Base-by-base conservation (phyloP, 176 grass and related monocot genomes). In the Ampelocalamus luodianensis region DNA sequence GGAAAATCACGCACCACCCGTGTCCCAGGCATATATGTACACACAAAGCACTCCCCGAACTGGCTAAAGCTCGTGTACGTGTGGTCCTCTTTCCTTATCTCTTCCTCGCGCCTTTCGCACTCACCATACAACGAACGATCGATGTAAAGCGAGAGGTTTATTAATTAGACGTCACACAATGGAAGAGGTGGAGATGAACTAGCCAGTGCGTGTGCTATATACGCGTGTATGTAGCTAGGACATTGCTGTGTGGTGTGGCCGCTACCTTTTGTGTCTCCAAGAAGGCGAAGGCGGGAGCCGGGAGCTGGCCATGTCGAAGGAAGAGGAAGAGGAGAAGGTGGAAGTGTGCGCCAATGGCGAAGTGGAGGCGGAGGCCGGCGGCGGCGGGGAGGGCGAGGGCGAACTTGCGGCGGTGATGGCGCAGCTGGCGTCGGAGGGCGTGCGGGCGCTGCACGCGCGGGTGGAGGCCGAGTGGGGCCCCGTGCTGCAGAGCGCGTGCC, bases 81-180 rank as follows among this genome's bases (percentile, higher is more conserved):
- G 96, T 95, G 93, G 96, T 86, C 91, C 88, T 94, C 73, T 92
- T 95, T 90, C 82, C 93, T 95, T 95, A 95, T 98, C 93, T 80
- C 85, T 86, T 93, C 84, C 62, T 9, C 17, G 46, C 79, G 36
- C 68, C 43, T 49, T 72, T 83, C 69, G 74, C 55, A 76, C 82
- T 69, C 83, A 59, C 77, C 90, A 79, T 91, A 90, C 55, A 83
- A 71, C 71, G 26, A 85, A 42, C 71, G 34, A 45, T 72, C 80
- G 39, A 62, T 51, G 63, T 77, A 89, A 60, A 78, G 85, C 65
- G 43, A 22, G 48, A 20, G 72, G 65, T 72, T 62, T 56, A 51
- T 79, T 63, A 40, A 13, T 36, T 55, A 23, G 79, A 65, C 85
- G 79, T 37, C 84, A 79, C 84, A 53, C 53, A 9, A 23, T 5